These are phyloP conservation scores for Blastocystis sp. DNA, from an alignment of 352 stramenopile species.

Conservation along the genomic window DNA sequence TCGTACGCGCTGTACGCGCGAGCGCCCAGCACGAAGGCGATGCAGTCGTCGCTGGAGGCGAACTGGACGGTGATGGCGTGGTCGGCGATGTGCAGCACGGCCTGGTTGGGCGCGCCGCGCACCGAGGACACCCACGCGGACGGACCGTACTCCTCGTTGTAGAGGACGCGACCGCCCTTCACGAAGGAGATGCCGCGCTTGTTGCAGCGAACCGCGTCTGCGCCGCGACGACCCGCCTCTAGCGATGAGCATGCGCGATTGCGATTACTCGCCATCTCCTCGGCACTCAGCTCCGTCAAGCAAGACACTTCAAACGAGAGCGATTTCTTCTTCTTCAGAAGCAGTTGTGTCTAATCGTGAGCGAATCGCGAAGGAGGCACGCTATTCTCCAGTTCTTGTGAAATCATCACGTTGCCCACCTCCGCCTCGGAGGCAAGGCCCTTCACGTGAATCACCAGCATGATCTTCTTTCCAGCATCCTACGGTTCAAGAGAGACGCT, in stretches of 20 bases:
- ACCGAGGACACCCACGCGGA: neutral
- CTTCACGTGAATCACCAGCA: constrained; percentile 36
- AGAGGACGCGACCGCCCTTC: constrained; percentile 47
- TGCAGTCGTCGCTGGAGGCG: constrained; percentile 14
- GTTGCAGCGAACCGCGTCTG: neutral
- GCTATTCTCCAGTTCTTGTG: constrained; percentile 45
- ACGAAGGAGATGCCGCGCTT: constrained; percentile 7
- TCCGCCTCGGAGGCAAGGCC: constrained; percentile 5
- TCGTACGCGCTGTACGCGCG: constrained; percentile 67
- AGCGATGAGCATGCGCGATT: neutral
- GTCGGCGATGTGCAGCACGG: constrained; percentile 7
- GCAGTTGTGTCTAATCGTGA: constrained; percentile 5
- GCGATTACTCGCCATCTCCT: constrained; percentile 11
- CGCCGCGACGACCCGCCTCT: constrained; percentile 24
- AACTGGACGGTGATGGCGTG: constrained; percentile 21
- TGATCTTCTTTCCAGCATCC: constrained; percentile 47
- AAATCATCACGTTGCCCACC: constrained; percentile 11
- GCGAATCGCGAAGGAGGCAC: neutral
- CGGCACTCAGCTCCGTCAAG: neutral
- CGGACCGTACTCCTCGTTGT: constrained; percentile 43
- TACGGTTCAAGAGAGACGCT: neutral
- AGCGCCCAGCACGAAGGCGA: constrained; percentile 20
- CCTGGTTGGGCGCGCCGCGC: neutral
- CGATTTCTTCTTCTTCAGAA: constrained; percentile 38
- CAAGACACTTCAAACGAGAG: neutral